These are phyloP conservation scores for Carex cristatella DNA, from an alignment of 176 grass and related monocot genomes.

Conservation along the genomic window DNA sequence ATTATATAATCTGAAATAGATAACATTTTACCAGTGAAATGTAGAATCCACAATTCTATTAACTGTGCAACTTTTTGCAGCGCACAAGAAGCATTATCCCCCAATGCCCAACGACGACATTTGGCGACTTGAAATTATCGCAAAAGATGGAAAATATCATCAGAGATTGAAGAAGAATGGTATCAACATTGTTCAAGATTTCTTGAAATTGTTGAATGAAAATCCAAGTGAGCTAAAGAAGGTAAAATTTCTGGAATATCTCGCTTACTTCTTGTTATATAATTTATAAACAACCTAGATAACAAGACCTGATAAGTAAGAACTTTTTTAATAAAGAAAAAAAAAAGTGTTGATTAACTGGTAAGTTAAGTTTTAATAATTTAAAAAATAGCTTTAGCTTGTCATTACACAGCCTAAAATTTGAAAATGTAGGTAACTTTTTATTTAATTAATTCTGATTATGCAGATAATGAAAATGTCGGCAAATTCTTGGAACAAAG, in stretches of 20 bases:
- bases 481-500: no score
- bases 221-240: background rate
- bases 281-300: background rate
- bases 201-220: background rate
- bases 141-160: slow-evolving; percentile 13
- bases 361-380: no score
- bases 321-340: no score
- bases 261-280: background rate
- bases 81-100: background rate
- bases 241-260: background rate
- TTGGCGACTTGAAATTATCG: slow-evolving; percentile 11
- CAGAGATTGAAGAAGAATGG: slow-evolving; percentile 1
- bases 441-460: no score
- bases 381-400: no score
- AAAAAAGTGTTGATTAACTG: background rate
- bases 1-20: background rate
- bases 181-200: slow-evolving; percentile 8
- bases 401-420: no score
- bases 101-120: background rate
- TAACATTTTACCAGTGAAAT: background rate
- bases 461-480: no score
- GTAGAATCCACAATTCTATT: background rate
- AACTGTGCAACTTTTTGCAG: background rate
- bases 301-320: background rate
- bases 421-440: no score